Evolutionary conservation across 176 grass and related monocot species (phyloP).

Genomic region (Juncus effusus): DNA sequence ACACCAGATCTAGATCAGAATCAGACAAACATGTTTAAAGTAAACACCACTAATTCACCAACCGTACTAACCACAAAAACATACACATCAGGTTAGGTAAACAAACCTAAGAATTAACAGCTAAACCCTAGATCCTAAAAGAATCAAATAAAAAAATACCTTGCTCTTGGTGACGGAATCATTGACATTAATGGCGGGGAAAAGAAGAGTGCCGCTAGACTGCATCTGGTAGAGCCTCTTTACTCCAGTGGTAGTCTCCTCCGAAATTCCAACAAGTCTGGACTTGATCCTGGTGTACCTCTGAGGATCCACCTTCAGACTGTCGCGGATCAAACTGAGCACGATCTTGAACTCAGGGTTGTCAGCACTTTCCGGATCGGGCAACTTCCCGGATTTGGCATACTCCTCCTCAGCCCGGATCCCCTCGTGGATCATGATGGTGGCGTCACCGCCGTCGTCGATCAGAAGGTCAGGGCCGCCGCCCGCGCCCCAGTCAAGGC

Average conservation of each 20-base stretch:
- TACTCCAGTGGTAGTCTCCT: slow-evolving; percentile 93
- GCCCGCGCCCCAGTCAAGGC: slow-evolving; percentile 74
- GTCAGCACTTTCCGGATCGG: slow-evolving; percentile 75
- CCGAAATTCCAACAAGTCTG: slow-evolving; percentile 83
- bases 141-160: no score
- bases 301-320: slow-evolving; percentile 55
- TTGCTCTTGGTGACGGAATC: slow-evolving; percentile 99
- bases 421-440: slow-evolving; percentile 87
- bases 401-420: slow-evolving; percentile 92
- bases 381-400: slow-evolving; percentile 58
- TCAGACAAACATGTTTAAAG: neutral
- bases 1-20: slow-evolving; percentile 29
- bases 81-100: slow-evolving; percentile 5
- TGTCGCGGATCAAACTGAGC: slow-evolving; percentile 76
- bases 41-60: slow-evolving; percentile 14
- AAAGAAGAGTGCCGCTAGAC: slow-evolving; percentile 58
- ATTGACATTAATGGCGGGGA: slow-evolving; percentile 92
- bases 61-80: neutral
- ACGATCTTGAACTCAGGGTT: slow-evolving; percentile 99
- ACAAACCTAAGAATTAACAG: slow-evolving; percentile 3
- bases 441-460: slow-evolving; percentile 87
- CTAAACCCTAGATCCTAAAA: slow-evolving; percentile 2
- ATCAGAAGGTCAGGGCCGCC: slow-evolving; percentile 93
- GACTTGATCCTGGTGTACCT: slow-evolving; percentile 97
- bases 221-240: slow-evolving; percentile 97